These are phyloP conservation scores for Arbutus unedo DNA, from an alignment of 148 eudicot genomes.

Conservation along the genomic window DNA sequence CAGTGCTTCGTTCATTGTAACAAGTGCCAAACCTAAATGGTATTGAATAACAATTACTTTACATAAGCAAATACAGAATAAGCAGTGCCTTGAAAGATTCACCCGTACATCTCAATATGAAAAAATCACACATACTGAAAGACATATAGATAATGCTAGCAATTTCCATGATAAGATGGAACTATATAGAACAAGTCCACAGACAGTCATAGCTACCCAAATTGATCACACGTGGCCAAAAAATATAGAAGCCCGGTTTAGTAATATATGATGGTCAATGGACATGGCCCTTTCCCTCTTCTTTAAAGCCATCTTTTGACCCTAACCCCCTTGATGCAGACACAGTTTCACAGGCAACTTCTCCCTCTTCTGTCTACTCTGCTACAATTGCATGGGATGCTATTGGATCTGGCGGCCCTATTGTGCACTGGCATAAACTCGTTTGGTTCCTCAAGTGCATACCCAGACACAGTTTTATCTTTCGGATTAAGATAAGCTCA, in stretches of 20 bases:
- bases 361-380: too few species aligned
- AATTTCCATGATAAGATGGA: not conserved
- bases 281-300: too few species aligned
- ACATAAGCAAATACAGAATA: not conserved
- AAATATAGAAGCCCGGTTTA: not conserved
- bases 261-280: not conserved
- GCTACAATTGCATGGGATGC: too few species aligned
- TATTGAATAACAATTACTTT: not conserved
- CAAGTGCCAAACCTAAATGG: constrained; percentile 72
- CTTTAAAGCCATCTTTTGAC: too few species aligned
- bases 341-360: too few species aligned
- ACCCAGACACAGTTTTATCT: not conserved
- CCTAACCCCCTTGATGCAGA: too few species aligned
- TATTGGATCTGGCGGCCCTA: too few species aligned
- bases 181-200: not conserved
- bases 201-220: not conserved
- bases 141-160: not conserved
- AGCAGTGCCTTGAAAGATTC: not conserved
- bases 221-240: not conserved
- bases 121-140: not conserved
- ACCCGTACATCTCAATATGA: not conserved
- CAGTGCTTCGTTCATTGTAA: constrained; percentile 74
- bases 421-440: too few species aligned
- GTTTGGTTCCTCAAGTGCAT: too few species aligned
- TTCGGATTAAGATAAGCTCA: not conserved